Conservation (phyloP, 192 early-diverging fungal genomes). For the Chytriomyces confervae region DNA sequence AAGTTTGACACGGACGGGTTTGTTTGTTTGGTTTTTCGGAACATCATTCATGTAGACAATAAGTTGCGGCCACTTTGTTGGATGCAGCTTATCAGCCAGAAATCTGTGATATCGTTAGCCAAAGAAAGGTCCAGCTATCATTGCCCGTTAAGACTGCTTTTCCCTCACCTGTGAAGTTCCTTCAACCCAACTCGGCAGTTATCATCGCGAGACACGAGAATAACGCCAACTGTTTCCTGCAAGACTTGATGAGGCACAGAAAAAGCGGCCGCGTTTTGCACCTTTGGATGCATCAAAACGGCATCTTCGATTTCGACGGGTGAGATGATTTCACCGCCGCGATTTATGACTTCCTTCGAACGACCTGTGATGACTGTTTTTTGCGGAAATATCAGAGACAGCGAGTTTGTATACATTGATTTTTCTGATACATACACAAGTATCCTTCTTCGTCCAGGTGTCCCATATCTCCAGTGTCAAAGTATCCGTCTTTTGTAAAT, state of each 20-base stretch:
- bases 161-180: conserved; percentile 21
- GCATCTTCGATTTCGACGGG: conserved; percentile 80
- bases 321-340: conserved; percentile 88
- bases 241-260: conserved; percentile 47
- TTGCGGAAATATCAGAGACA: neutral
- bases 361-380: conserved; percentile 68
- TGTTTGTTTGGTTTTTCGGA: conserved; percentile 52
- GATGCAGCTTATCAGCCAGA: conserved; percentile 44
- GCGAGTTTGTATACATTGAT: neutral
- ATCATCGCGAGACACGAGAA: conserved; percentile 30
- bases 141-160: neutral
- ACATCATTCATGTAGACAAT: conserved; percentile 52
- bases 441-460: conserved; percentile 80
- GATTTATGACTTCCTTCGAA: conserved; percentile 89
- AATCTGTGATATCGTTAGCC: conserved; percentile 20
- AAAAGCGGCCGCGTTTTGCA: conserved; percentile 47
- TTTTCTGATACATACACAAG: conserved; percentile 38
- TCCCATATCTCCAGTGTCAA: conserved; percentile 86
- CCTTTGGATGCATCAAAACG: conserved; percentile 47
- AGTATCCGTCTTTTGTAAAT: conserved; percentile 65
- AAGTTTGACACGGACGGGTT: conserved; percentile 50
- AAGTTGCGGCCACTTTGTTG: conserved; percentile 49
- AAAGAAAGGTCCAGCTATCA: neutral
- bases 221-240: conserved; percentile 52
- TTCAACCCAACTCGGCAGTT: conserved; percentile 23